phyloP scores from a whole-genome alignment of 768 basidiomycete genomes.

The Lactarius deliciosus region DNA sequence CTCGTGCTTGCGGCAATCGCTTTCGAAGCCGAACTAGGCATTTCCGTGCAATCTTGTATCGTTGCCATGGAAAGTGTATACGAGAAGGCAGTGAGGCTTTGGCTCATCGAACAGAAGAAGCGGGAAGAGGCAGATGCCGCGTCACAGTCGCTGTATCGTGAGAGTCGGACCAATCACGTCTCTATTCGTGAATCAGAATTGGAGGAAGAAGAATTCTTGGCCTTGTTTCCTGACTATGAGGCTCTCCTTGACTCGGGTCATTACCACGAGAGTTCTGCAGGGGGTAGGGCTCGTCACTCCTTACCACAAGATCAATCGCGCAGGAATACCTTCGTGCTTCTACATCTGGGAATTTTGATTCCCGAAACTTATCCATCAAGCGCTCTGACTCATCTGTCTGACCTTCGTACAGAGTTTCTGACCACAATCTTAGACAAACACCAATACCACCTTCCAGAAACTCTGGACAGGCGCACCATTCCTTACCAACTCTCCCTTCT shows the following conservation, averaged over 20 bases:
- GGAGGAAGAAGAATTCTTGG: conserved; percentile 81
- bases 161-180: conserved; percentile 51
- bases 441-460: conserved; percentile 20
- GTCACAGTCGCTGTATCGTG: conserved; percentile 75
- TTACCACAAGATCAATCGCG: conserved; percentile 38
- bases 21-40: conserved; percentile 46
- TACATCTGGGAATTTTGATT: conserved; percentile 50
- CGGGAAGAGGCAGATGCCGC: conserved; percentile 62
- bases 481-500: conserved; percentile 54
- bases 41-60: conserved; percentile 37
- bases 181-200: conserved; percentile 65
- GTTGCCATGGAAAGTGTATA: conserved; percentile 51
- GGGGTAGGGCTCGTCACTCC: conserved; percentile 22
- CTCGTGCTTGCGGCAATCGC: conserved; percentile 49
- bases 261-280: not conserved
- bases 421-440: conserved; percentile 24
- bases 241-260: conserved; percentile 41
- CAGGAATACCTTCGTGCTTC: conserved; percentile 42
- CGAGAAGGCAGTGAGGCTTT: conserved; percentile 72
- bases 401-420: conserved; percentile 26
- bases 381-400: conserved; percentile 15
- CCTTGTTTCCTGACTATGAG: conserved; percentile 83
- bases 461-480: conserved; percentile 51
- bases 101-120: conserved; percentile 77
- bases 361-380: conserved; percentile 37